Percentiles rank a stretch among this genome's conserved stretches.
These are phyloP conservation scores for Theobroma grandiflorum DNA, from an alignment of 441 rosid species.

Conservation along the genomic window DNA sequence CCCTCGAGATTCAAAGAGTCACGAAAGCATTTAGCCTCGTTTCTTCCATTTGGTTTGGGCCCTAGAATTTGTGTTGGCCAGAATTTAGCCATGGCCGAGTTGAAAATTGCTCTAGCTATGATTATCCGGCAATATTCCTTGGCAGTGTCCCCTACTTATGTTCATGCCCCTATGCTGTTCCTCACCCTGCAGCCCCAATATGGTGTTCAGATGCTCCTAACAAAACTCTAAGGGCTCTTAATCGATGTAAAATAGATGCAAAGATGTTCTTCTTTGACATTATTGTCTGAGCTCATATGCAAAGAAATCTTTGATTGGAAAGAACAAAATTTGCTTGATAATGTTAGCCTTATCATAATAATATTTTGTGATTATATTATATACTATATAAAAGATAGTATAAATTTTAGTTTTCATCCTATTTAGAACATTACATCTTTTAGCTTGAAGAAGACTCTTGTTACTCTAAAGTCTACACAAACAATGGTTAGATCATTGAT, in stretches of 20 bases:
- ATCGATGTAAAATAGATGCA: neutral
- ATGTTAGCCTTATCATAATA: neutral
- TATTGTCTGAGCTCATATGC: no score
- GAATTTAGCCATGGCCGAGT: conserved; percentile 63
- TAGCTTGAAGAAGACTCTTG: neutral
- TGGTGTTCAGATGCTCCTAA: conserved; percentile 65
- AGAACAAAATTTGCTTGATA: neutral
- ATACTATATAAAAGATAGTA: no score
- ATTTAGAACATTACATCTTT: neutral
- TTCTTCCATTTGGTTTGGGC: conserved; percentile 77
- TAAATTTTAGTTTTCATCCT: neutral
- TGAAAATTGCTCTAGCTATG: conserved; percentile 53
- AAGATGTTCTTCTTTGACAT: neutral
- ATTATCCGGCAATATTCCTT: conserved; percentile 47
- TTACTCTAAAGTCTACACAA: neutral
- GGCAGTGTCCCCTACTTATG: conserved; percentile 54
- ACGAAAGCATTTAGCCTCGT: conserved; percentile 56
- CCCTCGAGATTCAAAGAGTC: conserved; percentile 68
- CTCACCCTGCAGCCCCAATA: conserved; percentile 55
- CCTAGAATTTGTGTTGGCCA: conserved; percentile 78
- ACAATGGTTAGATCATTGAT: neutral
- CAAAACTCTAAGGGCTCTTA: neutral
- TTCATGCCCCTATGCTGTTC: conserved; percentile 58
- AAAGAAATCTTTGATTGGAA: no score
- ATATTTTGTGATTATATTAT: no score